Conservation (phyloP, 768 basidiomycete species). For the Goffeauzyma gilvescens region DNA sequence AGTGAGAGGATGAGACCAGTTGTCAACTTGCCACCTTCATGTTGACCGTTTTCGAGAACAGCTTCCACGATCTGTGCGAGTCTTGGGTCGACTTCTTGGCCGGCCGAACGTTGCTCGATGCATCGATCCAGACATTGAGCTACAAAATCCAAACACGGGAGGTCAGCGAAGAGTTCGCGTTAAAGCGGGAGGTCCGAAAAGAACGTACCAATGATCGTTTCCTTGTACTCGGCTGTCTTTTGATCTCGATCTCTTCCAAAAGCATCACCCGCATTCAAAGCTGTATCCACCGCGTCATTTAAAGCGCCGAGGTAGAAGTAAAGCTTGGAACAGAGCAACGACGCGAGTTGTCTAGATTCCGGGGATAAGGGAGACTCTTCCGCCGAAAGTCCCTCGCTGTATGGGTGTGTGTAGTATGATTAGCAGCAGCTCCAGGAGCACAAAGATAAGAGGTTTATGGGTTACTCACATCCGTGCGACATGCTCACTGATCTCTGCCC, state of each 20-base stretch:
- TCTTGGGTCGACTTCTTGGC: slow-evolving; percentile 54
- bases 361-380: slow-evolving; percentile 48
- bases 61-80: slow-evolving; percentile 69
- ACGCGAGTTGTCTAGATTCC: slow-evolving; percentile 60
- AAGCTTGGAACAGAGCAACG: slow-evolving; percentile 87
- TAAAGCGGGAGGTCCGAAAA: neutral
- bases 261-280: slow-evolving; percentile 68
- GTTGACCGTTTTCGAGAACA: slow-evolving; percentile 67
- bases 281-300: slow-evolving; percentile 87
- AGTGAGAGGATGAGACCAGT: slow-evolving; percentile 87
- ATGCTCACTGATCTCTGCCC: slow-evolving; percentile 96
- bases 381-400: slow-evolving; percentile 79
- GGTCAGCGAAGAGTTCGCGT: neutral
- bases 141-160: too few relatives aligned
- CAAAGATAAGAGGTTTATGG: neutral
- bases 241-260: slow-evolving; percentile 52
- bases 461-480: slow-evolving; percentile 62
- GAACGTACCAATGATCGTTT: slow-evolving; percentile 86
- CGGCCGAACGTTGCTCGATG: slow-evolving; percentile 47
- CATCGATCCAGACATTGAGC: slow-evolving; percentile 94
- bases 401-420: neutral
- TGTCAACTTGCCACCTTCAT: slow-evolving; percentile 80
- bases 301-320: slow-evolving; percentile 93
- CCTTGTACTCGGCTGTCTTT: slow-evolving; percentile 60
- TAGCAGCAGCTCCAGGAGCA: too few relatives aligned